These are phyloP conservation scores for Moricandia arvensis DNA, from an alignment of 345 rosid species.

Conservation along the genomic window DNA sequence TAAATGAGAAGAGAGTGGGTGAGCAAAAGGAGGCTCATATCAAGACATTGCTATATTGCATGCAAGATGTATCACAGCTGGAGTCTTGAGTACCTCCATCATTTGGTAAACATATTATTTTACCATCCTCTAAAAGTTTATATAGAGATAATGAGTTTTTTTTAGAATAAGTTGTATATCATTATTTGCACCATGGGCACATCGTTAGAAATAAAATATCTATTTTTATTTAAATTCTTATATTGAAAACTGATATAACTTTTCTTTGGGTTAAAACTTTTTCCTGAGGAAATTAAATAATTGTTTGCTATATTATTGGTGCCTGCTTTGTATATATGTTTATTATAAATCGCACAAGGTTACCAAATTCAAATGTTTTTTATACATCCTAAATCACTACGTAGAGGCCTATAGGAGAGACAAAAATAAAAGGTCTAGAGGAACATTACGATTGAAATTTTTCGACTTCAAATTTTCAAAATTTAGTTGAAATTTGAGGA, in stretches of 20 bases:
- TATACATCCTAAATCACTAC: neutral
- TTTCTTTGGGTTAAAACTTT: neutral
- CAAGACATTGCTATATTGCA: constrained; percentile 32
- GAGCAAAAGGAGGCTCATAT: constrained; percentile 31
- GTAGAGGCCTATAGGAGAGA: neutral
- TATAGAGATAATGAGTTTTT: neutral
- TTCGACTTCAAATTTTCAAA: neutral
- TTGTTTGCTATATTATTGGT: neutral
- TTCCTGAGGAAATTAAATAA: neutral
- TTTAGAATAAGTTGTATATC: neutral
- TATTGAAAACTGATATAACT: neutral
- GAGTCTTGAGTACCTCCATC: constrained; percentile 16
- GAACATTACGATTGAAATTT: neutral
- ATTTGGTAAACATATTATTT: constrained; percentile 20
- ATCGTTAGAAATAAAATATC: neutral
- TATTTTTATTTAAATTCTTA: neutral
- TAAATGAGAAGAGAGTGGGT: constrained; percentile 34
- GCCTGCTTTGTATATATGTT: neutral
- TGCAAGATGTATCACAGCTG: constrained; percentile 40
- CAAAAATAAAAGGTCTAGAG: neutral
- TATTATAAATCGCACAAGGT: neutral
- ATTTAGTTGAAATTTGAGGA: neutral
- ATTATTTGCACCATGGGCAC: neutral
- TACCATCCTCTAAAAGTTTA: neutral
- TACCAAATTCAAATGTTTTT: neutral